phyloP scores from a whole-genome alignment of 2,329 filamentous ascomycete species.

The Teratosphaeria pseudoeucalypti region DNA sequence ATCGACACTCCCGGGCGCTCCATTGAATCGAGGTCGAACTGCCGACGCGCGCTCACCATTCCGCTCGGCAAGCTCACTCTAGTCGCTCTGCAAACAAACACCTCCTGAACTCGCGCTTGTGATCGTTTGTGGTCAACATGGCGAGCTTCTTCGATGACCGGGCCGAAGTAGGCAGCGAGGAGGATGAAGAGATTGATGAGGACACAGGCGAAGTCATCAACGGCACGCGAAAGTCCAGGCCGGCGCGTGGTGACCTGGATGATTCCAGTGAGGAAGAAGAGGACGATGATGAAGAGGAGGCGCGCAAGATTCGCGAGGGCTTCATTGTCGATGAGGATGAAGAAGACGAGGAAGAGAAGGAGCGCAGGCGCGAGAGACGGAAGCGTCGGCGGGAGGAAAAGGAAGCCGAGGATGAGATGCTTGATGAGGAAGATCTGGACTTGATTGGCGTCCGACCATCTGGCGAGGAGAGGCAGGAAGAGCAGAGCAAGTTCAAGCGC shows the following conservation, averaged over 20 bases:
- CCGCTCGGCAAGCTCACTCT: not conserved
- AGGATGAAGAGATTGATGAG: slow-evolving; percentile 77
- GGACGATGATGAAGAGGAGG: slow-evolving; percentile 76
- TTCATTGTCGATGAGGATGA: slow-evolving; percentile 91
- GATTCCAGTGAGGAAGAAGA: slow-evolving; percentile 91
- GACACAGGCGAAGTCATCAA: slow-evolving; percentile 52
- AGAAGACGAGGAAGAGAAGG: slow-evolving; percentile 57
- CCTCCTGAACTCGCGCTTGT: not conserved
- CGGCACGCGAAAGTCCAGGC: slow-evolving; percentile 28
- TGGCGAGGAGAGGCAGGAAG: slow-evolving; percentile 54
- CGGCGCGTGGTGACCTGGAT: slow-evolving; percentile 44
- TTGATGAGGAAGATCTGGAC: slow-evolving; percentile 94
- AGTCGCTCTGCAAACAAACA: not conserved
- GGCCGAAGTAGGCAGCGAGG: slow-evolving; percentile 74
- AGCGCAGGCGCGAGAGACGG: slow-evolving; percentile 53
- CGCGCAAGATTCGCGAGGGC: slow-evolving; percentile 67
- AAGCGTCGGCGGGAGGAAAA: slow-evolving; percentile 70
- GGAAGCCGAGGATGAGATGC: slow-evolving; percentile 68
- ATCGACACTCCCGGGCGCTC: not conserved
- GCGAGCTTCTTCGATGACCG: slow-evolving; percentile 66
- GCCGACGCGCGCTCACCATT: not conserved
- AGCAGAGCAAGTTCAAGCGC: slow-evolving; percentile 86
- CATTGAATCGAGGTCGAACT: not conserved
- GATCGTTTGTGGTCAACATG: not conserved
- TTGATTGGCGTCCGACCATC: slow-evolving; percentile 61